These are phyloP conservation scores for Suillus ampliporus DNA, from an alignment of 768 basidiomycete species.

Conservation along the genomic window DNA sequence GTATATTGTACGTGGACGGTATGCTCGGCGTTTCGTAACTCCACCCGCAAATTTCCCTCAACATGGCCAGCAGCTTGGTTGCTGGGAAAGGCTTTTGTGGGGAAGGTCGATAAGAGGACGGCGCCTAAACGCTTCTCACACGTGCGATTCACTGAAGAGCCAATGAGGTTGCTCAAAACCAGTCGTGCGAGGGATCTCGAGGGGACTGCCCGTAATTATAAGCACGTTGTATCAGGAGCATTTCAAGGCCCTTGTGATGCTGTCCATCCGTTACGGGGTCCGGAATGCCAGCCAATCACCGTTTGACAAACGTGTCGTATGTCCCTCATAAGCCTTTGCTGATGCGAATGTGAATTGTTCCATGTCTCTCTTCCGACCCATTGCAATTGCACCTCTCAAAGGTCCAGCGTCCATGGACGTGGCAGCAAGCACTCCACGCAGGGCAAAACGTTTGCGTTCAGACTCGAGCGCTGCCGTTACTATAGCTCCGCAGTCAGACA, in stretches of 20 bases:
- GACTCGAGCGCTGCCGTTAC: conserved; percentile 20
- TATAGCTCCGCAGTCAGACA: conserved; percentile 11
- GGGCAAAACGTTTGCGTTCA: conserved; percentile 47
- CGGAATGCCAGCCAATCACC: conserved; percentile 8
- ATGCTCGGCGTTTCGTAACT: neutral
- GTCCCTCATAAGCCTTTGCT: conserved; percentile 9
- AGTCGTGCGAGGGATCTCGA: conserved; percentile 18
- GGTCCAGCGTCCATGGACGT: conserved; percentile 23
- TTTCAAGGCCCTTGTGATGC: neutral
- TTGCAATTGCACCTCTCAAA: conserved; percentile 26
- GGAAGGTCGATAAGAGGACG: neutral
- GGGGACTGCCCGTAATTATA: conserved; percentile 6
- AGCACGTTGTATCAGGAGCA: conserved; percentile 19
- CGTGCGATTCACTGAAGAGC: conserved; percentile 9
- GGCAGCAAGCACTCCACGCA: conserved; percentile 47
- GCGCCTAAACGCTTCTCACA: neutral
- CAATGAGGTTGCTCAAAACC: conserved; percentile 24
- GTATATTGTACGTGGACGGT: neutral
- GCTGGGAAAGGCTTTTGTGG: neutral
- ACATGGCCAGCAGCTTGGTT: neutral
- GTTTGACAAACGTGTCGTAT: conserved; percentile 7
- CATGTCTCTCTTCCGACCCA: conserved; percentile 29
- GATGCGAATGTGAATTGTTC: neutral
- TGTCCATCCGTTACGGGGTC: conserved; percentile 2
- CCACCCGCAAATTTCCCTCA: conserved; percentile 4